Evolutionary conservation across 495 filamentous ascomycete genomes (phyloP).

Genomic region (Trichoderma asperelloides): DNA sequence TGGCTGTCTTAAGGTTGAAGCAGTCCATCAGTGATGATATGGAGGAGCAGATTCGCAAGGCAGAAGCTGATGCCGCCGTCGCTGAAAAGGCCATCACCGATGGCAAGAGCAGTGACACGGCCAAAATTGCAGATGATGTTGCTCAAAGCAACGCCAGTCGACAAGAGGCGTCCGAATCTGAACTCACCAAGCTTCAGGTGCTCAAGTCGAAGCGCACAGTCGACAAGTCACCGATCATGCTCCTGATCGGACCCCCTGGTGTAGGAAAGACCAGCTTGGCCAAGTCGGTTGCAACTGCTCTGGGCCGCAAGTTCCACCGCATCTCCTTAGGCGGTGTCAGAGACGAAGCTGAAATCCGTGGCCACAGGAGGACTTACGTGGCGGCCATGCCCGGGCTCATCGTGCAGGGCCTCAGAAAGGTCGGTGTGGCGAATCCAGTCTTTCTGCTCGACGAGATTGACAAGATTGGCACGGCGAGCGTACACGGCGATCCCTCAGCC

Average conservation of each 20-base stretch:
- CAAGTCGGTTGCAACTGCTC: constrained; percentile 82
- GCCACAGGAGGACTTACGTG: constrained; percentile 93
- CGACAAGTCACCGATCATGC: constrained; percentile 91
- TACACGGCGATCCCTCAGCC: constrained; percentile 95
- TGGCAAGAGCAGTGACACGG: constrained; percentile 8
- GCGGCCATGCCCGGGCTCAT: constrained; percentile 97
- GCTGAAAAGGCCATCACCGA: constrained; percentile 26
- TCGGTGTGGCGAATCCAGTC: constrained; percentile 91
- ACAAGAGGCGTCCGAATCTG: constrained; percentile 34
- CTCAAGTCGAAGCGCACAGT: constrained; percentile 67
- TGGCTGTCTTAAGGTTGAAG: constrained; percentile 91
- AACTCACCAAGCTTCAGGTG: constrained; percentile 54
- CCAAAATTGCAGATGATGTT: constrained; percentile 16
- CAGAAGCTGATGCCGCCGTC: constrained; percentile 49
- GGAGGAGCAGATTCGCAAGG: constrained; percentile 62
- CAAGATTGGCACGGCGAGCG: constrained; percentile 86
- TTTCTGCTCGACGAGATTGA: constrained; percentile 98
- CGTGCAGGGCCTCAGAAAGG: constrained; percentile 91
- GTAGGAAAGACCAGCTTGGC: constrained; percentile 95
- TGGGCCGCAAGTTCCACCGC: constrained; percentile 92
- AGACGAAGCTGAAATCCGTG: constrained; percentile 94
- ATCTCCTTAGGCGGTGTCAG: constrained; percentile 94
- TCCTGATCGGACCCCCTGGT: constrained; percentile 90
- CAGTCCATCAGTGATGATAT: constrained; percentile 75
- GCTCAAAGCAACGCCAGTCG: constrained; percentile 9